A percentile compares a stretch with the other conserved stretches of the same genome.
These are phyloP conservation scores for Coemansia sp. DNA, from an alignment of 192 early-diverging fungal species.

Conservation along the genomic window DNA sequence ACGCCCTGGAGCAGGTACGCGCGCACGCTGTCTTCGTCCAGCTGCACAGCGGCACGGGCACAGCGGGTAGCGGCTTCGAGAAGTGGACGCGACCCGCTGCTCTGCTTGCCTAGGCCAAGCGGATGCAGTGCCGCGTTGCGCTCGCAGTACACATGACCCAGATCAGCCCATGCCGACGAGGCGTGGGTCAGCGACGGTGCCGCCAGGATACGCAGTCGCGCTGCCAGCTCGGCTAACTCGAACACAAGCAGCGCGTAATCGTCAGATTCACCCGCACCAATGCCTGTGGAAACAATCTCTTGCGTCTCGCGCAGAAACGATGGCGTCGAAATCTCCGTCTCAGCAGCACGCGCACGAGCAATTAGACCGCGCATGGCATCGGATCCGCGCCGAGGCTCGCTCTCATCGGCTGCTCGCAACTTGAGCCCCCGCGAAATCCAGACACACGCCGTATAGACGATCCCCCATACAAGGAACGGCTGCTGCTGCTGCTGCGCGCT, in stretches of 20 bases:
- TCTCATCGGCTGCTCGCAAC: slow-evolving; percentile 3
- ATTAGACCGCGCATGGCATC: slow-evolving; percentile 2
- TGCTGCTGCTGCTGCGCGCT: slow-evolving; percentile 25
- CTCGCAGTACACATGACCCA: slow-evolving; percentile 31
- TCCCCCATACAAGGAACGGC: slow-evolving; percentile 60
- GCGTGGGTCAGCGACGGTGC: slow-evolving; percentile 24
- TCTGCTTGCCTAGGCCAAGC: neutral
- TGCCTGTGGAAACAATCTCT: neutral
- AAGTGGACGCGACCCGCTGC: slow-evolving; percentile 2
- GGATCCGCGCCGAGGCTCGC: neutral
- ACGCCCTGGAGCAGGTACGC: slow-evolving; percentile 79
- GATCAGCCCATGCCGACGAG: slow-evolving; percentile 37
- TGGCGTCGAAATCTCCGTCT: neutral
- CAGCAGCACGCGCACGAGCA: neutral
- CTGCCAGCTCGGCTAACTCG: slow-evolving; percentile 24
- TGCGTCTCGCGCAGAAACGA: slow-evolving; percentile 20
- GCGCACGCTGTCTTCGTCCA: slow-evolving; percentile 57
- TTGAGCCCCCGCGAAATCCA: slow-evolving; percentile 19
- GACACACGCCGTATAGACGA: slow-evolving; percentile 60
- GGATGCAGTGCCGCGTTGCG: slow-evolving; percentile 10
- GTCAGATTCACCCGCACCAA: neutral
- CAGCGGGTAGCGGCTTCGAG: slow-evolving; percentile 33
- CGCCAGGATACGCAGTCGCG: slow-evolving; percentile 20
- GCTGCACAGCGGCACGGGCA: slow-evolving; percentile 59
- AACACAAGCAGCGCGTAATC: slow-evolving; percentile 10